Base-by-base conservation (phyloP, 805 yeast genomes). In the Starmerella roubikii region DNA sequence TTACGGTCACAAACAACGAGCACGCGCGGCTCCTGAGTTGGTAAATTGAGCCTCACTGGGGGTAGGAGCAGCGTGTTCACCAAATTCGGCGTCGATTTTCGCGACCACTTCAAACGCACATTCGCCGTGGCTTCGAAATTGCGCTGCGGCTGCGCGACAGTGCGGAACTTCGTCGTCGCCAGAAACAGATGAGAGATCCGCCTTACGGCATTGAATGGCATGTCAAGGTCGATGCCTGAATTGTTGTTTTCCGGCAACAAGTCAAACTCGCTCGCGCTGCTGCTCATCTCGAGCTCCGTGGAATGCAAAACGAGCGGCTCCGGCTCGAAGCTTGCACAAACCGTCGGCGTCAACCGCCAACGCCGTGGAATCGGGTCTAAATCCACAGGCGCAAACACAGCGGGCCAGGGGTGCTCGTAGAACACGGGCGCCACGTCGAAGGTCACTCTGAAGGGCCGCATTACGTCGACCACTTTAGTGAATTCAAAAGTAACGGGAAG, bases 321-420 rank as follows among this genome's bases (percentile, higher is more conserved):
- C 13, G 50, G 47, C 12, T 39, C 23, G 27, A 45, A 46, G 44
- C 44, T 42, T 37, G 40, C 55, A 42, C 54, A 50, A 34, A 56
- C 39, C 9, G 55, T 45, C 6, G 61, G 54, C 2, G 48, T 30
- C 13, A 62, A 47, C 24, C 51, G 47, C 67, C 67, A 62, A 11
- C 55, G 45, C 31, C 60, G 53, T 20, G 48, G 37, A 26, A 60
- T 53, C 2, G 62, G 64, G 19, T 53, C 38, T 32, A 29, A 45
- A 13, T 40, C 42, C 10, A 44, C 39, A 7, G 61, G 54, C 11
- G 58, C 51, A 43, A 63, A 64, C 30, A 56, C 40, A 29, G 51
- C 57, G n/a, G 62, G 59, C 68, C 68, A 63, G 4, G 40, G 40
- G 19, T 53, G 56, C 1, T 48, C 50, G 29, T 56, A 52, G 11